Percentiles rank a stretch among this genome's conserved stretches.
Conservation (phyloP, 352 stramenopile species). For the Pythium dissotocum region DNA sequence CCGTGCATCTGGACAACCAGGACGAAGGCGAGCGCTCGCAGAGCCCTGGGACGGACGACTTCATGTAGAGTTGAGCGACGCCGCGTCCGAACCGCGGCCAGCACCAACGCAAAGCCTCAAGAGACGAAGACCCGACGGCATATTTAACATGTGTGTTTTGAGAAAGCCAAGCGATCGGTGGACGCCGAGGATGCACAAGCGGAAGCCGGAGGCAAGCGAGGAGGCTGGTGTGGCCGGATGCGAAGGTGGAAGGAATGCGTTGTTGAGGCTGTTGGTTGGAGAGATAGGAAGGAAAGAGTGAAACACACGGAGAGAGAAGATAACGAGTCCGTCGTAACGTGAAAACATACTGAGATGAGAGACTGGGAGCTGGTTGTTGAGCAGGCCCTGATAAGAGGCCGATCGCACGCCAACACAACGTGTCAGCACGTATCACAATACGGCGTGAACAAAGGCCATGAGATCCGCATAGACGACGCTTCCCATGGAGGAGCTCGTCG, state of each 20-base stretch:
- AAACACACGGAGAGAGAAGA: neutral
- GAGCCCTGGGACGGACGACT: constrained; percentile 69
- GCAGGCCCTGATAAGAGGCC: no score
- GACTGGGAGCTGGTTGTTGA: neutral
- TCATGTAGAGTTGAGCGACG: constrained; percentile 47
- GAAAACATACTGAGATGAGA: neutral
- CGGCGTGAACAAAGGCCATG: no score
- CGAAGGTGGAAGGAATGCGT: neutral
- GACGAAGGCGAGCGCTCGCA: constrained; percentile 48
- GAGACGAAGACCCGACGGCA: neutral
- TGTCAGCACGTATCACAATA: no score
- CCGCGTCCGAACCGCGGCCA: no score
- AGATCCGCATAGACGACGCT: neutral
- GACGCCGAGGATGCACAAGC: neutral
- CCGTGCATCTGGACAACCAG: constrained; percentile 85
- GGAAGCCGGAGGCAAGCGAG: neutral
- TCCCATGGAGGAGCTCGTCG: neutral
- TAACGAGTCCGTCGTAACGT: neutral
- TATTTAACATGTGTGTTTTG: constrained; percentile 12
- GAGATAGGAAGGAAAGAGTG: neutral
- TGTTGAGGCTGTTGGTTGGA: neutral
- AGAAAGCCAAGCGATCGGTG: neutral
- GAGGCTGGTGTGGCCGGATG: neutral
- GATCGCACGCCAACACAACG: no score
- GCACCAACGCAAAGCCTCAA: no score